Evolutionary conservation across 176 grass and related monocot genomes (phyloP), one percentile per base, ranked within the genome.

Genomic region (Canna indica): DNA sequence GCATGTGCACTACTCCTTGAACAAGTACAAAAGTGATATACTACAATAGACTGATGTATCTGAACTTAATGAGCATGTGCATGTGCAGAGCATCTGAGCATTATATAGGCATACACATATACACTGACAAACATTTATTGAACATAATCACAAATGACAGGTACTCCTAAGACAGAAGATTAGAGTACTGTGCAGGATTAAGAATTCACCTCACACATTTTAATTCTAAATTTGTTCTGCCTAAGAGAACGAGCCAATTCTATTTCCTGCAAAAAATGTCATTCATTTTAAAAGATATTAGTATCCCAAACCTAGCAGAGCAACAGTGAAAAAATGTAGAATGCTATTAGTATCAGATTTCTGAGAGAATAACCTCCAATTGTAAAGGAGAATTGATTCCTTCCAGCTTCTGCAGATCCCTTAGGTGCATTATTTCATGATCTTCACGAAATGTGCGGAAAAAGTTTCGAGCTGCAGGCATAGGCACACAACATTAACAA

Each of bases 391-490:
- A 99, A 79, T 88, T 86, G 33, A 85, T 48, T 67, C 86, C 89
- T 85, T 93, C 94, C 33, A 99, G 68, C 71, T 85, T 99, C 53
- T 99, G 86, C 67, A 99, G 89, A 75, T 99, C 94, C 64, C 86
- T 84, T 73, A 82, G 85, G 82, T 99, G 86, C 82, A 84, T 87
- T 33, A 81, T 70, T 79, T 99, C 89, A 74, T 93, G 94, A 76
- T 92, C 86, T 81, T 87, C 86, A 59, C 86, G 88, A 72, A 97
- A 97, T 67, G 53, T 76, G 59, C 66, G 83, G 50, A 97, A 92
- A 92, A 97, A 92, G 44, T 72, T 83, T 68, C 89, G 81, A 66
- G 94, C 88, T 97, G 75, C 58, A 87, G 53, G 54, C 75, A 24
- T n/a, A 54, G 22, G 0, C 4, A 54, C 16, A 54, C 17, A 7